These are phyloP conservation scores for Phoma sp. DNA, from an alignment of 2,329 filamentous ascomycete species.

Conservation along the genomic window DNA sequence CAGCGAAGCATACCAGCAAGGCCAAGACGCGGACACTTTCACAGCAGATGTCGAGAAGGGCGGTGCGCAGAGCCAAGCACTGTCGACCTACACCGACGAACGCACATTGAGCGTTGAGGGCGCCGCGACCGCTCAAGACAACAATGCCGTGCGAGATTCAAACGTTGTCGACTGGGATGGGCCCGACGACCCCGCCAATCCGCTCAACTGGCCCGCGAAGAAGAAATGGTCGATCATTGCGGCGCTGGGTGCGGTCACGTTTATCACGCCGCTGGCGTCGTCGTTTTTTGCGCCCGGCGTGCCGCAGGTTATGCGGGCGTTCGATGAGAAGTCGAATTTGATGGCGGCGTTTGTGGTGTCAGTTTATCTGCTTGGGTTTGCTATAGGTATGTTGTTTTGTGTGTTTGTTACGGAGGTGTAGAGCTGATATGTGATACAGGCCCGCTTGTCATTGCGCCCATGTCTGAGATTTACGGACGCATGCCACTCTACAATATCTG, in stretches of 20 bases:
- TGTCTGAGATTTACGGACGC: constrained; percentile 47
- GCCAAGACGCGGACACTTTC: constrained; percentile 36
- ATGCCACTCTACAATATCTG: constrained; percentile 40
- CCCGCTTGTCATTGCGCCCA: constrained; percentile 45
- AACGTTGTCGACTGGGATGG: constrained; percentile 45
- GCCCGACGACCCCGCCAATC: constrained; percentile 48
- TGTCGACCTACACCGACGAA: constrained; percentile 35
- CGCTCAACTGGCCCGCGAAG: constrained; percentile 45
- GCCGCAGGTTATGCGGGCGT: constrained; percentile 52
- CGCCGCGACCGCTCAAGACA: constrained; percentile 5
- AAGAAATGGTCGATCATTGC: constrained; percentile 48
- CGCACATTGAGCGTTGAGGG: constrained; percentile 24
- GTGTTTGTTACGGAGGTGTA: not conserved
- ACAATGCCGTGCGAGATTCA: constrained; percentile 25
- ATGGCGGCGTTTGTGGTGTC: constrained; percentile 48
- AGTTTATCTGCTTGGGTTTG: constrained; percentile 49
- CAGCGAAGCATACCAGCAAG: constrained; percentile 33
- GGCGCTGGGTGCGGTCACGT: constrained; percentile 42
- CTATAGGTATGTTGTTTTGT: constrained; percentile 22
- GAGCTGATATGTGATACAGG: constrained; percentile 21
- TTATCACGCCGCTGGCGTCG: constrained; percentile 48
- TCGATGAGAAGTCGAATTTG: constrained; percentile 37
- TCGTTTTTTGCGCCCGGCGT: constrained; percentile 65
- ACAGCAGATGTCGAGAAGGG: constrained; percentile 39
- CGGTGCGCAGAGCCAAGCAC: constrained; percentile 22